Base-by-base conservation (phyloP, 2,329 filamentous ascomycete species). In the Alternaria sp. region DNA sequence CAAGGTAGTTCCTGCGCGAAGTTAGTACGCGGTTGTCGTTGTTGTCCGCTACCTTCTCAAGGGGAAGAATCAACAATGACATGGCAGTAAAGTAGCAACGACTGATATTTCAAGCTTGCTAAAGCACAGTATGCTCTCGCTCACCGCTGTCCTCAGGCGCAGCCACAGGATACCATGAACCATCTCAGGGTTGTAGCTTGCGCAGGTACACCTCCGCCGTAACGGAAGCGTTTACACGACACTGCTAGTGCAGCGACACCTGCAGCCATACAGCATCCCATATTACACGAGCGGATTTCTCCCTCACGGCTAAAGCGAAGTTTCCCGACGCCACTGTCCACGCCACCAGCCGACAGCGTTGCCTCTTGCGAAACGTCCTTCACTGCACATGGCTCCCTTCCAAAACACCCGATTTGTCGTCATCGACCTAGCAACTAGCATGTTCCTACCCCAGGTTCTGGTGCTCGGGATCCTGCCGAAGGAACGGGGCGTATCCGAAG, bases 401-500 rank as follows among this genome's bases (percentile, higher is more conserved):
- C 36, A 46, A 46, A 56, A 28, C 10, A 17, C 43, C 52, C 49
- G 49, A 51, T 51, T 51, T 36, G 49, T 36, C 17, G 49, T 51
- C 49, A 23, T 54, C 21, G 47, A 52, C 10, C 26, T 56, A 52
- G 23, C 23, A 17, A 44, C n/a, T 51, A 32, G 54, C n/a, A 57
- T 26, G 26, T 15, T 30, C 32, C 44, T 30, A 55, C 52, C 65
- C 65, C 59, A 60, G 25, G 47, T 51, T 55, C 58, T 54, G 56
- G 62, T 54, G 32, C 55, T 25, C 62, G 62, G 59, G 43, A 26
- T 49, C 23, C 43, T n/a, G 23, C 54, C 57, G 61, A 28, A 57
- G 56, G 59, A 54, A 62, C 54, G 62, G 59, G 55, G 52, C 65
- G 64, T 28, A 43, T 47, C 57, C 54, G 54, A 51, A 49, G 44